Conservation (phyloP, 2,329 filamentous ascomycete species). For the Neospermospora avenae region DNA sequence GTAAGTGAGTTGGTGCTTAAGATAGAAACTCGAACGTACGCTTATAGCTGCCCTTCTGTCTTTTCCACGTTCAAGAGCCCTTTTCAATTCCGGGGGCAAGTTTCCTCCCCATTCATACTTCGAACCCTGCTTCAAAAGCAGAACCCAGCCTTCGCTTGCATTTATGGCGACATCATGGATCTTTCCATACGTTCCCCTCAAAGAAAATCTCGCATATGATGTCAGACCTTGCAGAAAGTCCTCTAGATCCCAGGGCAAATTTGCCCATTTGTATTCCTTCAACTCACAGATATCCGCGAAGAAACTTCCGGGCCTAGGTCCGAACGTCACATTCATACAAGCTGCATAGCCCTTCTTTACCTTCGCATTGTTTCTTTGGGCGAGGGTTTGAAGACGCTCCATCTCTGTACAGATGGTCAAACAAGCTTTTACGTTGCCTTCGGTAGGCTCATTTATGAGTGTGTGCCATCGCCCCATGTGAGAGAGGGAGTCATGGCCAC, state of each 20-base stretch:
- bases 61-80: neutral
- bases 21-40: neutral
- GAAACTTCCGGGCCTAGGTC: neutral
- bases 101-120: neutral
- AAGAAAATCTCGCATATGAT: neutral
- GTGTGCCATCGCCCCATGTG: slow-evolving; percentile 7
- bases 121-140: neutral
- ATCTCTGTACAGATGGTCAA: neutral
- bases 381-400: neutral
- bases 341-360: neutral
- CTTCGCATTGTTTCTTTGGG: neutral
- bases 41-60: neutral
- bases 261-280: slow-evolving; percentile 6
- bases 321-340: slow-evolving; percentile 3
- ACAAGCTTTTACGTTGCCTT: neutral
- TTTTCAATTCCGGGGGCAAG: neutral
- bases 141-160: neutral
- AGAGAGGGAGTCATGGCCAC: slow-evolving; percentile 9
- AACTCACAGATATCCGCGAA: slow-evolving; percentile 5
- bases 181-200: neutral
- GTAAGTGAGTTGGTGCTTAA: neutral
- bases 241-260: slow-evolving; percentile 1
- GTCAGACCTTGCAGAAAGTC: neutral
- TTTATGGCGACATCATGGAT: slow-evolving; percentile 1
- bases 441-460: neutral